Evolutionary conservation across 2,329 filamentous ascomycete genomes (phyloP), one percentile per base, ranked within the genome.

Genomic region (Chaetomium olivaceum): DNA sequence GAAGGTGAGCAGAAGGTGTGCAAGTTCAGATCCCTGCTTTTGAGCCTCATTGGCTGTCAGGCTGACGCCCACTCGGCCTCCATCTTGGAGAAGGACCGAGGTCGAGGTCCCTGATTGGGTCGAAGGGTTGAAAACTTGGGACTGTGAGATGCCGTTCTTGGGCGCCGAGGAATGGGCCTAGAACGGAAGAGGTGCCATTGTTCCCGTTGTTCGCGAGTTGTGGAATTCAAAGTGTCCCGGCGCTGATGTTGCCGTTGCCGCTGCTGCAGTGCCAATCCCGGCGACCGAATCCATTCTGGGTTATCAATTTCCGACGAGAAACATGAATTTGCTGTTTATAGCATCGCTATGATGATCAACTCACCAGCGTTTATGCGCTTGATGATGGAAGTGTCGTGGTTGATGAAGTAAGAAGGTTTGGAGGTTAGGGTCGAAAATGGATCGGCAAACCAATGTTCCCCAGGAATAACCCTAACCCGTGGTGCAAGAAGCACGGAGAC

Each of bases 1-100:
- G 66, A 71, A 71, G 71, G 70, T 71, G 69, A 71, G 69, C 56
- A 66, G 43, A 70, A 73, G 71, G 70, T 71, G 69, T 71, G 66
- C 63, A 62, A 68, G 66, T 69, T 69, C 67, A 48, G 64, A 73
- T 66, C 71, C 71, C 70, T 73, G 71, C 64, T 72, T 61, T 70
- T 64, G 68, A 69, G 70, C 65, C 64, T 70, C 70, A 73, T 73
- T 73, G 71, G 71, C 68, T 71, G 66, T 58, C 56, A 56, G 61
- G 36, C 66, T 70, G 62, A 70, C 67, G 69, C 68, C 70, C 68
- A 65, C 65, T 68, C 66, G 71, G 69, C 68, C 66, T 63, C 67
- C 67, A 68, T 68, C 65, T 66, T 58, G 65, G 67, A 66, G 62
- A 70, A 69, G 64, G 63, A 62, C 63, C 69, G 69, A 67, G 56